Conservation (phyloP, 2,329 filamentous ascomycete species). For the Pyricularia pennisetigena region DNA sequence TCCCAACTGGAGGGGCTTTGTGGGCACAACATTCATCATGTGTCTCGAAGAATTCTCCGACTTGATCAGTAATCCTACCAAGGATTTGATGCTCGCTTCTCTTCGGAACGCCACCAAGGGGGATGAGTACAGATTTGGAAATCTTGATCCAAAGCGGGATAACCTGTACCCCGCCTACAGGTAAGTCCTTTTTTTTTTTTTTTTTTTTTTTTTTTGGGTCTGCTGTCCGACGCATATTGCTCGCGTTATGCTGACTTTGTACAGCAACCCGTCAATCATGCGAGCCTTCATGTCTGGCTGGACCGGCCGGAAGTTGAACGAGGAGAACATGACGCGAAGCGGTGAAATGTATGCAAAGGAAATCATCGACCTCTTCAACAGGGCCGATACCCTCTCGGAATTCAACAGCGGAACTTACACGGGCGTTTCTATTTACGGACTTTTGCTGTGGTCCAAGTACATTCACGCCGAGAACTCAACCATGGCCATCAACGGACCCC, state of each 20-base stretch:
- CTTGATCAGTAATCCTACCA: slow-evolving; percentile 26
- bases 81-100: slow-evolving; percentile 37
- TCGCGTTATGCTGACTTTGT: not conserved
- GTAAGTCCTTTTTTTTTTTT: not conserved
- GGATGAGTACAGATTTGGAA: slow-evolving; percentile 51
- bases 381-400: slow-evolving; percentile 47
- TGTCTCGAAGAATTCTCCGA: slow-evolving; percentile 47
- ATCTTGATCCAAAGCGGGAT: slow-evolving; percentile 38
- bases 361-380: slow-evolving; percentile 45
- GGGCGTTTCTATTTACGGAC: slow-evolving; percentile 48
- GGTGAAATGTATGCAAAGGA: slow-evolving; percentile 47
- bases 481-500: slow-evolving; percentile 39
- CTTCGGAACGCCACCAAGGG: slow-evolving; percentile 45
- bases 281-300: slow-evolving; percentile 50
- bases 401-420: slow-evolving; percentile 56
- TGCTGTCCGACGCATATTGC: not conserved
- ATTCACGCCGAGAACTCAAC: slow-evolving; percentile 36
- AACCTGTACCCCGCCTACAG: slow-evolving; percentile 45
- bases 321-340: slow-evolving; percentile 47
- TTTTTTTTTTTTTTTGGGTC: not conserved
- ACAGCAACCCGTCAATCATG: slow-evolving; percentile 35
- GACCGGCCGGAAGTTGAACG: slow-evolving; percentile 41
- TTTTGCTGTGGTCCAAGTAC: slow-evolving; percentile 49
- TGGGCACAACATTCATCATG: slow-evolving; percentile 48
- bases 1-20: slow-evolving; percentile 55